A percentile compares a stretch with the other conserved stretches of the same genome.
Conservation (phyloP, 768 basidiomycete species). For the Mycena vulgaris region DNA sequence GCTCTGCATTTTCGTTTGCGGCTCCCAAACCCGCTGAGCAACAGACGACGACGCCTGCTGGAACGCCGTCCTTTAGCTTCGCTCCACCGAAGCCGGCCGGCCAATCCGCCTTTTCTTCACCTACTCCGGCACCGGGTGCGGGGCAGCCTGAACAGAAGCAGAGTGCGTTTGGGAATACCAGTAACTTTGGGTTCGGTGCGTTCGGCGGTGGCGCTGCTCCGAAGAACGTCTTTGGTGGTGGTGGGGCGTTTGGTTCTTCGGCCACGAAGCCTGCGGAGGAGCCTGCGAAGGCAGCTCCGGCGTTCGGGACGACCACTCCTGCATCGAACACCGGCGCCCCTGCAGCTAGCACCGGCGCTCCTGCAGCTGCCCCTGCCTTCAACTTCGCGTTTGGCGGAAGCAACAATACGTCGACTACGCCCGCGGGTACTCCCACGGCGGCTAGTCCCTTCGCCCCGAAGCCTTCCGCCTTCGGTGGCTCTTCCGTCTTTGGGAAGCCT, state of each 20-base stretch:
- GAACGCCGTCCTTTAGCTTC: slow-evolving; percentile 17
- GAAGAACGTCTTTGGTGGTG: slow-evolving; percentile 3
- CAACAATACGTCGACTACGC: slow-evolving; percentile 40
- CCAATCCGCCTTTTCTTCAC: slow-evolving; percentile 3
- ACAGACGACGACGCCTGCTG: slow-evolving; percentile 1
- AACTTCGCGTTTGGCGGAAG: slow-evolving; percentile 34
- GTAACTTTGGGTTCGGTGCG: neutral
- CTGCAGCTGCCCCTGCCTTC: slow-evolving; percentile 36
- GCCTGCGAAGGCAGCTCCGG: slow-evolving; percentile 19
- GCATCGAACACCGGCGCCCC: slow-evolving; percentile 30
- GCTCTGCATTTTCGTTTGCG: slow-evolving; percentile 42
- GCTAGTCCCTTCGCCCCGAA: slow-evolving; percentile 31
- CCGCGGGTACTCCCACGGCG: slow-evolving; percentile 37
- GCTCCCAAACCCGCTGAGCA: slow-evolving; percentile 37
- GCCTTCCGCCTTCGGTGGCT: slow-evolving; percentile 36
- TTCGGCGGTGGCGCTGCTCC: neutral
- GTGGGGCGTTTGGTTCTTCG: slow-evolving; percentile 2
- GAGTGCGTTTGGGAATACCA: neutral
- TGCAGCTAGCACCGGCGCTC: slow-evolving; percentile 5
- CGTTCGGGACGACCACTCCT: slow-evolving; percentile 18
- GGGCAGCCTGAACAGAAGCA: slow-evolving; percentile 20
- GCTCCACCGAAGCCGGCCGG: neutral
- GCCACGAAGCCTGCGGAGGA: slow-evolving; percentile 29
- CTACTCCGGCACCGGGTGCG: slow-evolving; percentile 13
- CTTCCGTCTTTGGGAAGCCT: slow-evolving; percentile 37